Conservation (phyloP, 208 protist genomes). For the Leishmania guyanensis region DNA sequence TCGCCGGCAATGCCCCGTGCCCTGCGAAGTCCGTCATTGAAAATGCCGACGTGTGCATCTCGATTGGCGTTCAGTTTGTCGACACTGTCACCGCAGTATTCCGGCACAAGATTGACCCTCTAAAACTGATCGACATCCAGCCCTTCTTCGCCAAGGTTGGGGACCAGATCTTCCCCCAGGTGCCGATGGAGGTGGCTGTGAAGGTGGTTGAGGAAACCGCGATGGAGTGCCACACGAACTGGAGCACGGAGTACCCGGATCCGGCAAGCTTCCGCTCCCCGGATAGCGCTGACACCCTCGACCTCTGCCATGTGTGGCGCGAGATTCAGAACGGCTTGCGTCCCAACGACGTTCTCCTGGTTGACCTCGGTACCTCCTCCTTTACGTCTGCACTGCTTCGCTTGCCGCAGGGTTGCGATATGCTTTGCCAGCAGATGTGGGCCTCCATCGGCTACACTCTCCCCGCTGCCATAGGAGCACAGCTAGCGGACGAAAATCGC, state of each 20-base stretch:
- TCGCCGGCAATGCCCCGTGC: slow-evolving; percentile 25
- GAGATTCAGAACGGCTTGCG: slow-evolving; percentile 46
- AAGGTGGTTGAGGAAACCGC: slow-evolving; percentile 39
- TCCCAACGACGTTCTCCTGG: slow-evolving; percentile 47
- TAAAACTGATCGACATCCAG: slow-evolving; percentile 50
- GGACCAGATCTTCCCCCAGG: slow-evolving; percentile 41
- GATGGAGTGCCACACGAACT: slow-evolving; percentile 32
- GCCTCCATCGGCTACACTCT: slow-evolving; percentile 62
- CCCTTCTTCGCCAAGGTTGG: slow-evolving; percentile 47
- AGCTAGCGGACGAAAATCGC: slow-evolving; percentile 46
- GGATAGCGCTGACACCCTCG: slow-evolving; percentile 19
- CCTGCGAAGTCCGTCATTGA: slow-evolving; percentile 42
- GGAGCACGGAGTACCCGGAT: slow-evolving; percentile 45
- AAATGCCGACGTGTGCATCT: slow-evolving; percentile 47
- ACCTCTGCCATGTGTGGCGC: slow-evolving; percentile 47
- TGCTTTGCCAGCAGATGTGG: slow-evolving; percentile 45
- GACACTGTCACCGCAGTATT: slow-evolving; percentile 45
- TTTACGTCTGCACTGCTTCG: slow-evolving; percentile 41
- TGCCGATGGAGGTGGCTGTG: slow-evolving; percentile 53
- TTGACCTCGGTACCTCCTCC: slow-evolving; percentile 55
- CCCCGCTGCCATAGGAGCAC: slow-evolving; percentile 49
- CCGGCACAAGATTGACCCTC: slow-evolving; percentile 44
- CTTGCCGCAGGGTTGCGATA: slow-evolving; percentile 33
- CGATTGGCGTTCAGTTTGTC: slow-evolving; percentile 43
- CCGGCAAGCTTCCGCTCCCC: slow-evolving; percentile 25